A percentile compares a stretch with the other conserved stretches of the same genome.
Conservation (phyloP, 1,284 basidiomycete genomes). For the Malassezia sympodialis region DNA sequence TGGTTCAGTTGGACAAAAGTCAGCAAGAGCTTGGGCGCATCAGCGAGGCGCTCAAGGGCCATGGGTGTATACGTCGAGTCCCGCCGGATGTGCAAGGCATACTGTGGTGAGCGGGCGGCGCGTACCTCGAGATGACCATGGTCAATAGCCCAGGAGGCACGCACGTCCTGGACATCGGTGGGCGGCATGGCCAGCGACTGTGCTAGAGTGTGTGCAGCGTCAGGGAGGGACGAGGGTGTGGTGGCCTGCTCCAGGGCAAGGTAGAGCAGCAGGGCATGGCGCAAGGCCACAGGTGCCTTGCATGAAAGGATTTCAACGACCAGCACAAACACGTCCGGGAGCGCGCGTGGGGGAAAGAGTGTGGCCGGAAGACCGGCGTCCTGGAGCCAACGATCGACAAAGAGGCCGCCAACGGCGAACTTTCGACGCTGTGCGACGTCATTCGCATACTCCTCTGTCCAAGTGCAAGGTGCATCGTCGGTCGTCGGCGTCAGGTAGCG, state of each 20-base stretch:
- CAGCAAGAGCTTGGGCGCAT: not conserved
- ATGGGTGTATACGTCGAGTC: not conserved
- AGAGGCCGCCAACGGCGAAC: not conserved
- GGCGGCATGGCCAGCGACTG: not conserved
- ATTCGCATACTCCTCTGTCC: conserved; percentile 7
- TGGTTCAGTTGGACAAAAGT: conserved; percentile 8
- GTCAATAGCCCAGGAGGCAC: conserved; percentile 11
- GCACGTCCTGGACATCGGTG: not conserved
- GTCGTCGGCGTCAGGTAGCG: conserved; percentile 3
- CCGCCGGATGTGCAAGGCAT: not conserved
- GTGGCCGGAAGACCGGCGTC: conserved; percentile 3
- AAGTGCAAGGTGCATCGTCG: not conserved
- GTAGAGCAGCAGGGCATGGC: conserved; percentile 10
- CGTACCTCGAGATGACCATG: conserved; percentile 6
- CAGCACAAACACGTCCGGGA: conserved; percentile 6
- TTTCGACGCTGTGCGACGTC: conserved; percentile 8
- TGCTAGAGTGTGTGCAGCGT: not conserved
- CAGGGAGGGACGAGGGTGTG: not conserved
- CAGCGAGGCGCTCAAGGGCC: not conserved
- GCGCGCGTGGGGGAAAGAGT: conserved; percentile 11
- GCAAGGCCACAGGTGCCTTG: not conserved
- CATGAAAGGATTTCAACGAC: conserved; percentile 10
- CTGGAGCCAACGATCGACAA: conserved; percentile 10
- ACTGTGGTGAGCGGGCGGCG: not conserved
- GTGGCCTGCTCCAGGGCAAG: conserved; percentile 1